Conservation (phyloP, 1,139 yeast genomes). For the Geotrichum armillariae region DNA sequence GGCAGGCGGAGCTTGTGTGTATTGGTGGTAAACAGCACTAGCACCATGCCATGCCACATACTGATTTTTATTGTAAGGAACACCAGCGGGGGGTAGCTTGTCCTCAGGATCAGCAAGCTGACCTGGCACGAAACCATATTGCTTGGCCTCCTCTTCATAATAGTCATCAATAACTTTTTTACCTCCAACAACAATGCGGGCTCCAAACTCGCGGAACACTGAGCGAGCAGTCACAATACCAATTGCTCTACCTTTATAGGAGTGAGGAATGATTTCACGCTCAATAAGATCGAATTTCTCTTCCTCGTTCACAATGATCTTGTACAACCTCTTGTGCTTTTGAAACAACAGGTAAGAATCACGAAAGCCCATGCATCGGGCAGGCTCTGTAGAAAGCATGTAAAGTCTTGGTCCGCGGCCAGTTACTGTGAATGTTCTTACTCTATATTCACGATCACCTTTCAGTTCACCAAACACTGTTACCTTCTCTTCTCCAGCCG, state of each 20-base stretch:
- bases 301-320: constrained; percentile 70
- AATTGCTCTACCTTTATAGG: constrained; percentile 87
- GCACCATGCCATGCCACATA: constrained; percentile 57
- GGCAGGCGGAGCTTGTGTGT: constrained; percentile 43
- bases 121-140: constrained; percentile 74
- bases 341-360: constrained; percentile 91
- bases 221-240: constrained; percentile 90
- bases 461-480: constrained; percentile 63
- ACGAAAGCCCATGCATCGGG: constrained; percentile 89
- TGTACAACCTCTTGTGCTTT: constrained; percentile 71
- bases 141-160: constrained; percentile 73
- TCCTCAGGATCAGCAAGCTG: constrained; percentile 79
- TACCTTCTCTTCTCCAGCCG: constrained; percentile 76
- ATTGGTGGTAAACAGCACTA: constrained; percentile 44
- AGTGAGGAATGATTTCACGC: constrained; percentile 80
- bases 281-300: constrained; percentile 84
- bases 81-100: constrained; percentile 44
- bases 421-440: constrained; percentile 75
- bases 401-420: constrained; percentile 69
- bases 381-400: constrained; percentile 96
- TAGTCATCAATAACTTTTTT: constrained; percentile 83
- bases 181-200: constrained; percentile 78
- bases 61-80: constrained; percentile 48
- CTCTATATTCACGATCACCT: constrained; percentile 79
- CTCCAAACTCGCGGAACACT: constrained; percentile 90